Conservation (phyloP, 768 basidiomycete species). For the Trametes sanguinea region DNA sequence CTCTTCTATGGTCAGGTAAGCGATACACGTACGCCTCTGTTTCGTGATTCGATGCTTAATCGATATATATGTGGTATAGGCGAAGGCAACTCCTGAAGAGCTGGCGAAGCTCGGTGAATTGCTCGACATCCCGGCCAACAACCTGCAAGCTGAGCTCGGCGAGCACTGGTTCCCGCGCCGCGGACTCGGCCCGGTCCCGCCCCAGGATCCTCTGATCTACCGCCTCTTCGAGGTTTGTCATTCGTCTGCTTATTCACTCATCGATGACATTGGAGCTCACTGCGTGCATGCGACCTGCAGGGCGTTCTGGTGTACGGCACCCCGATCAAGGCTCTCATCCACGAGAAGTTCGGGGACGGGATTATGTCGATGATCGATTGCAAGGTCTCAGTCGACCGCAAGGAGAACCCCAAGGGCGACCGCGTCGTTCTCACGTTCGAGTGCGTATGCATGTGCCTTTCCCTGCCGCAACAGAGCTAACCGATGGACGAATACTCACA, state of each 20-base stretch:
- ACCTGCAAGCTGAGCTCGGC: conserved; percentile 51
- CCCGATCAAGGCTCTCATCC: conserved; percentile 79
- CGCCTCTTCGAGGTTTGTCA: conserved; percentile 70
- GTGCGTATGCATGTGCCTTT: conserved; percentile 44
- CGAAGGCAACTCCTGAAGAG: conserved; percentile 66
- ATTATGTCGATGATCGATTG: conserved; percentile 92
- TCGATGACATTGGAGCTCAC: background rate
- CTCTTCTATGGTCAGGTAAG: conserved; percentile 79
- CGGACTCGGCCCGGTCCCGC: conserved; percentile 67
- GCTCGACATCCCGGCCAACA: conserved; percentile 48
- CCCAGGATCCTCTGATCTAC: conserved; percentile 79
- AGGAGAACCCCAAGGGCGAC: conserved; percentile 77
- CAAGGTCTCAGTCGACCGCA: conserved; percentile 64
- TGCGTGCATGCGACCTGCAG: conserved; percentile 34
- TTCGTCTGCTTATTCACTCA: background rate
- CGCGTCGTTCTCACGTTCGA: conserved; percentile 80
- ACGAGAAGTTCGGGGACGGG: conserved; percentile 87
- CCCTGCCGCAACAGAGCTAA: background rate
- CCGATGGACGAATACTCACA: conserved; percentile 30
- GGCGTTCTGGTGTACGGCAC: conserved; percentile 76
- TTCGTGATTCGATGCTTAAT: background rate
- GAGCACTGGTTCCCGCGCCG: conserved; percentile 77
- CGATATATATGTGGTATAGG: conserved; percentile 41
- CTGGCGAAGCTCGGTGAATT: conserved; percentile 50
- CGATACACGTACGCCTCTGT: background rate